These are phyloP conservation scores for Ophiostoma himal-ulmi DNA, from an alignment of 2,329 filamentous ascomycete genomes.

Conservation along the genomic window DNA sequence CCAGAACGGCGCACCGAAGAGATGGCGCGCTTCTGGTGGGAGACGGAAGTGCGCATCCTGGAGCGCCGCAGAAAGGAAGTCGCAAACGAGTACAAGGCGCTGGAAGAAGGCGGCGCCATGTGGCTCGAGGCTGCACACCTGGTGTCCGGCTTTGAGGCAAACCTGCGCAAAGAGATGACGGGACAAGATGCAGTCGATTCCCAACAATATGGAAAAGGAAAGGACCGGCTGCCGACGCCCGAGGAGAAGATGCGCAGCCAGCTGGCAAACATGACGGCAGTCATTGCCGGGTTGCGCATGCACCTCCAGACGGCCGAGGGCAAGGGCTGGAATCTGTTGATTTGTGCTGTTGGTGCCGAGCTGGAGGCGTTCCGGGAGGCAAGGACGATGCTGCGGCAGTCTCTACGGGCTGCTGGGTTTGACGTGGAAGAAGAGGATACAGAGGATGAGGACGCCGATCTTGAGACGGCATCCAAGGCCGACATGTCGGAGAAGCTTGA, in stretches of 20 bases:
- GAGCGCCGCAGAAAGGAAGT: slow-evolving; percentile 51
- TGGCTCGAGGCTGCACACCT: slow-evolving; percentile 59
- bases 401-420: slow-evolving; percentile 32
- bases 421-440: slow-evolving; percentile 27
- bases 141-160: slow-evolving; percentile 60
- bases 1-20: slow-evolving; percentile 60
- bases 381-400: slow-evolving; percentile 30
- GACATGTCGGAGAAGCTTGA: not conserved
- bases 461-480: not conserved
- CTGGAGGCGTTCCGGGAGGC: slow-evolving; percentile 35
- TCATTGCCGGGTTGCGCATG: slow-evolving; percentile 51
- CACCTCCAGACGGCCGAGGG: slow-evolving; percentile 51
- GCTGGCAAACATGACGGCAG: slow-evolving; percentile 50
- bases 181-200: not conserved
- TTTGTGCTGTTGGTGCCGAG: slow-evolving; percentile 67
- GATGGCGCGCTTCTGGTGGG: slow-evolving; percentile 68
- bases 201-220: slow-evolving; percentile 30
- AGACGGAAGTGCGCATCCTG: slow-evolving; percentile 53
- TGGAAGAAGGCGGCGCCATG: slow-evolving; percentile 60
- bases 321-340: slow-evolving; percentile 66
- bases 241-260: slow-evolving; percentile 35
- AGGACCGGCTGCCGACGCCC: slow-evolving; percentile 18
- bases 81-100: slow-evolving; percentile 56
- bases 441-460: not conserved
- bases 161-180: slow-evolving; percentile 52